These are phyloP conservation scores for Sugiyamaella marilandica DNA, from an alignment of 805 yeast species.

Conservation along the genomic window DNA sequence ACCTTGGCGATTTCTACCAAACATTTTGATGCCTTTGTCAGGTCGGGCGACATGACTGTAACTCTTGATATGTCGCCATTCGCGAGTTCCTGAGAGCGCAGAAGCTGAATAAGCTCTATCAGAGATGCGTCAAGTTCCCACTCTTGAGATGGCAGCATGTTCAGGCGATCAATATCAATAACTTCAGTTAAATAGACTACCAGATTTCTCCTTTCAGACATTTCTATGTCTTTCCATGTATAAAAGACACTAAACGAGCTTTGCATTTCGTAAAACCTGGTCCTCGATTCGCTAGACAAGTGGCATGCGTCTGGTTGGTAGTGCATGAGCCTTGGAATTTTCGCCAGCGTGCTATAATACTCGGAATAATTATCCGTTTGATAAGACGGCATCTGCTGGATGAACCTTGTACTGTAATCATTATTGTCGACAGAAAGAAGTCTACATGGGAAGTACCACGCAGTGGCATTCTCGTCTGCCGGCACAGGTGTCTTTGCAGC, in stretches of 20 bases:
- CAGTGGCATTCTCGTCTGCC: slow-evolving; percentile 46
- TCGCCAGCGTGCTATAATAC: slow-evolving; percentile 42
- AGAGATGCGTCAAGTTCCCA: slow-evolving; percentile 31
- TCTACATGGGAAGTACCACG: slow-evolving; percentile 89
- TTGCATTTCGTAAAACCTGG: slow-evolving; percentile 52
- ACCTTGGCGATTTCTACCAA: slow-evolving; percentile 64
- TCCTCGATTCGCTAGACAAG: slow-evolving; percentile 56
- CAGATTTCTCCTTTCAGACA: slow-evolving; percentile 53
- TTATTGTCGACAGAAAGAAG: slow-evolving; percentile 37
- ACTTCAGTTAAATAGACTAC: slow-evolving; percentile 77
- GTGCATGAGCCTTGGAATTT: slow-evolving; percentile 48
- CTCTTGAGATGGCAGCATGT: slow-evolving; percentile 61
- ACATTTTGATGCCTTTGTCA: slow-evolving; percentile 62
- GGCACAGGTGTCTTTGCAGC: slow-evolving; percentile 50
- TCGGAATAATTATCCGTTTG: background rate
- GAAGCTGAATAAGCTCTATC: background rate
- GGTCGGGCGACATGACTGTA: slow-evolving; percentile 24
- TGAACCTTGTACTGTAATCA: background rate
- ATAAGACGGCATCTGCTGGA: background rate
- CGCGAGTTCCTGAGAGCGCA: background rate
- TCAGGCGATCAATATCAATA: slow-evolving; percentile 61
- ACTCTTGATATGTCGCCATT: slow-evolving; percentile 4
- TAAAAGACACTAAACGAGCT: slow-evolving; percentile 64
- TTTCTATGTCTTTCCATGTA: slow-evolving; percentile 72
- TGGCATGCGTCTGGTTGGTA: slow-evolving; percentile 80